Evolutionary conservation across 805 yeast species (phyloP).

Genomic region (Kazachstania martiniae): DNA sequence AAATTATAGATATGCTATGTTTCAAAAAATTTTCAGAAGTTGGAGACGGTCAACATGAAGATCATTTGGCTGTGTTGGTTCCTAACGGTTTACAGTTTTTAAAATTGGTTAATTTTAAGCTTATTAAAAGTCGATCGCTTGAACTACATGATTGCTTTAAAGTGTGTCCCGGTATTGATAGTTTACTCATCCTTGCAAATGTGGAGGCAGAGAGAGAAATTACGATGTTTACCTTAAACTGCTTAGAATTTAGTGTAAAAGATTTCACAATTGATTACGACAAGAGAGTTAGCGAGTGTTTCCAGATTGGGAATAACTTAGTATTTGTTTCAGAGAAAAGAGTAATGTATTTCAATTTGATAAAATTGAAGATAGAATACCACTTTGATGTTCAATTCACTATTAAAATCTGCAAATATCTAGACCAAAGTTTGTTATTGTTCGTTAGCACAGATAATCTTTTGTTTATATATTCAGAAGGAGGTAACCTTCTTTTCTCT

Average conservation of each 20-base stretch:
- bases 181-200: slow-evolving; percentile 14
- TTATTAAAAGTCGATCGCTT: slow-evolving; percentile 17
- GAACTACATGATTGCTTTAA: slow-evolving; percentile 12
- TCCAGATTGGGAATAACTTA: slow-evolving; percentile 8
- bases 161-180: slow-evolving; percentile 10
- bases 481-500: slow-evolving; percentile 21
- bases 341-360: slow-evolving; percentile 13
- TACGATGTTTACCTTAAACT: slow-evolving; percentile 6
- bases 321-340: slow-evolving; percentile 10
- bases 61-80: slow-evolving; percentile 19
- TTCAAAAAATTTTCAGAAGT: slow-evolving; percentile 12
- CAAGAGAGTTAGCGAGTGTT: slow-evolving; percentile 6
- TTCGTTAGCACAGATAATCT: slow-evolving; percentile 16
- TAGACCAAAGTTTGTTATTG: slow-evolving; percentile 12
- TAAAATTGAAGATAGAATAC: slow-evolving; percentile 6
- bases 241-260: slow-evolving; percentile 9
- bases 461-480: slow-evolving; percentile 15
- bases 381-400: slow-evolving; percentile 6
- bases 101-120: slow-evolving; percentile 18
- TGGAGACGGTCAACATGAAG: slow-evolving; percentile 13
- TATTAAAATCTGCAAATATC: slow-evolving; percentile 13
- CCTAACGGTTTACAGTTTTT: slow-evolving; percentile 24
- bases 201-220: slow-evolving; percentile 1
- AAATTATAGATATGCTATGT: slow-evolving; percentile 19
- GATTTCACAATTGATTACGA: slow-evolving; percentile 5